Percentiles rank a stretch among this genome's conserved stretches.
Evolutionary conservation across 352 stramenopile genomes (phyloP).

Genomic region (Phytophthora pini): DNA sequence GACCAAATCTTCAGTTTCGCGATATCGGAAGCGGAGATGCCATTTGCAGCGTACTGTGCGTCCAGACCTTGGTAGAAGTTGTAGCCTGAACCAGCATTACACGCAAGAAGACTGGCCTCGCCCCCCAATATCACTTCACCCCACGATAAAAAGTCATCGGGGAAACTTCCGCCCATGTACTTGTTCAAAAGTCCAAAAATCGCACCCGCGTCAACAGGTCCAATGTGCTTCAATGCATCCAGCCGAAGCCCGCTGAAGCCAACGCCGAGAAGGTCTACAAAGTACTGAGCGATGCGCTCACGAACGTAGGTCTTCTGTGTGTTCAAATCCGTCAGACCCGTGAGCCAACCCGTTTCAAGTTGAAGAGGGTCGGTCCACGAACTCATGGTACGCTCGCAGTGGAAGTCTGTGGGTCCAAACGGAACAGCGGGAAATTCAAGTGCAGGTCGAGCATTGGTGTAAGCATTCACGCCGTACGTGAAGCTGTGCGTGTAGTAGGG

Average conservation of each 20-base stretch:
- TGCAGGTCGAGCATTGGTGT: slow-evolving; percentile 52
- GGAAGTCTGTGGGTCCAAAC: slow-evolving; percentile 66
- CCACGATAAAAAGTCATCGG: slow-evolving; percentile 70
- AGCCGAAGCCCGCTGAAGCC: slow-evolving; percentile 73
- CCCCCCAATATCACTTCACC: slow-evolving; percentile 52
- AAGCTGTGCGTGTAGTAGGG: slow-evolving; percentile 59
- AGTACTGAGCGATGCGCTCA: slow-evolving; percentile 74
- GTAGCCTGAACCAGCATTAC: slow-evolving; percentile 59
- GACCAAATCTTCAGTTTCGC: slow-evolving; percentile 84
- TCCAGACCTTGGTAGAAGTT: slow-evolving; percentile 75
- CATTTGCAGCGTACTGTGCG: slow-evolving; percentile 43
- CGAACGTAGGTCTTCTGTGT: slow-evolving; percentile 64
- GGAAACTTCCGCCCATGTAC: slow-evolving; percentile 68
- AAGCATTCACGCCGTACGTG: slow-evolving; percentile 46
- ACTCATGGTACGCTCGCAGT: slow-evolving; percentile 56
- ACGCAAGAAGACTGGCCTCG: slow-evolving; percentile 53
- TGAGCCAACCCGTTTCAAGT: slow-evolving; percentile 54
- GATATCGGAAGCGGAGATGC: slow-evolving; percentile 60
- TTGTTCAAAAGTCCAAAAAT: slow-evolving; percentile 60
- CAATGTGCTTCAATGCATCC: slow-evolving; percentile 74
- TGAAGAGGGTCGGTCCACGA: slow-evolving; percentile 47
- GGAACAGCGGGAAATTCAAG: slow-evolving; percentile 70
- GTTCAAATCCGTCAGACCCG: slow-evolving; percentile 57
- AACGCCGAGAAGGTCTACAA: slow-evolving; percentile 73
- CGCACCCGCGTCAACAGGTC: slow-evolving; percentile 49